Percentiles rank a stretch among this genome's conserved stretches.
These are phyloP conservation scores for Helianthus tuberosus DNA, from an alignment of 129 eudicot genomes.

Conservation along the genomic window DNA sequence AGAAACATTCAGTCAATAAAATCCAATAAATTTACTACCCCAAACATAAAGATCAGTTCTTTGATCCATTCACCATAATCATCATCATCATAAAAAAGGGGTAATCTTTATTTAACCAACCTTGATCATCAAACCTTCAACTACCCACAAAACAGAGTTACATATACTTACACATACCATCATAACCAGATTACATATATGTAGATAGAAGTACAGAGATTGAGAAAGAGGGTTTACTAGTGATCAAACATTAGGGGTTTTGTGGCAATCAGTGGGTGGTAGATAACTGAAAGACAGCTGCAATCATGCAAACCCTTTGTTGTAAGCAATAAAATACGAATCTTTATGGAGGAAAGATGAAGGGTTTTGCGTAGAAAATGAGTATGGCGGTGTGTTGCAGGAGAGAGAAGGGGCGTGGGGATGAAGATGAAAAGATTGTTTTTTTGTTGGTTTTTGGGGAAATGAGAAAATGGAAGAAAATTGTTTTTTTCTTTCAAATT, in stretches of 20 bases:
- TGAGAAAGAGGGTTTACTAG: slow-evolving; percentile 13
- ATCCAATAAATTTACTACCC: not conserved
- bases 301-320: not conserved
- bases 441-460: not conserved
- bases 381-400: not conserved
- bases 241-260: slow-evolving; percentile 20
- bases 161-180: not conserved
- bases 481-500: not conserved
- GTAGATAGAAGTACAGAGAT: not conserved
- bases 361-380: slow-evolving; percentile 13
- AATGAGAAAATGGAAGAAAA: not conserved
- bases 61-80: not conserved
- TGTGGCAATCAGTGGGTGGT: not conserved
- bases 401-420: not conserved
- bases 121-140: slow-evolving; percentile 20
- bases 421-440: slow-evolving; percentile 24
- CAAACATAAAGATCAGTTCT: slow-evolving; percentile 9
- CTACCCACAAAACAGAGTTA: not conserved
- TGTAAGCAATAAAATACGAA: not conserved
- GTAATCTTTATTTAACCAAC: not conserved
- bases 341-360: not conserved
- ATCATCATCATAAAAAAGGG: not conserved
- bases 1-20: slow-evolving; percentile 6
- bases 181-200: not conserved
- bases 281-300: not conserved